A percentile compares a stretch with the other conserved stretches of the same genome.
Evolutionary conservation across 495 filamentous ascomycete genomes (phyloP).

Genomic region (Tuber borchii): DNA sequence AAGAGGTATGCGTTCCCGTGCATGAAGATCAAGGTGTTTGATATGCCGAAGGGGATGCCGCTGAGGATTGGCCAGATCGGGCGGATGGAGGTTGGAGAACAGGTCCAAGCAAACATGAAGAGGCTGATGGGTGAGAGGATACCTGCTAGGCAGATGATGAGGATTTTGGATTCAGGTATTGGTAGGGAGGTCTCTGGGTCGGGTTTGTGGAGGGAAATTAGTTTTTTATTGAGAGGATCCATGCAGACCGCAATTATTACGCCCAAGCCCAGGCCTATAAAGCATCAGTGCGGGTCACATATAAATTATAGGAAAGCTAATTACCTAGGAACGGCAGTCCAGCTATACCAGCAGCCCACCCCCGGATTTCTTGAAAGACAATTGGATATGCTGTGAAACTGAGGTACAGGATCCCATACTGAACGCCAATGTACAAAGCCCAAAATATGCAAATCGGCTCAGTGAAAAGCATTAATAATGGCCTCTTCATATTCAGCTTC

Average conservation of each 20-base stretch:
- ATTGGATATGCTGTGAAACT: conserved; percentile 80
- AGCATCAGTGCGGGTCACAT: neutral
- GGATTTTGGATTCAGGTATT: conserved; percentile 64
- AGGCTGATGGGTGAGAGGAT: conserved; percentile 63
- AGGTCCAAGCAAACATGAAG: conserved; percentile 73
- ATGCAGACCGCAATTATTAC: conserved; percentile 56
- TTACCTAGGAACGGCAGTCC: conserved; percentile 69
- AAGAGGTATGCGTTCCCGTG: conserved; percentile 72
- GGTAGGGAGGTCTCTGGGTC: conserved; percentile 62
- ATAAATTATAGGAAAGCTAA: neutral
- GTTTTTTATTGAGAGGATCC: conserved; percentile 62
- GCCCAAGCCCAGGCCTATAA: conserved; percentile 56
- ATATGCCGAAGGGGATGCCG: conserved; percentile 68
- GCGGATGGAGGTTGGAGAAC: conserved; percentile 60
- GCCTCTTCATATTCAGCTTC: conserved; percentile 65
- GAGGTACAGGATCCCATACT: conserved; percentile 68
- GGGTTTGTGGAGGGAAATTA: conserved; percentile 60
- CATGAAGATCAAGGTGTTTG: conserved; percentile 69
- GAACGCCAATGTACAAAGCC: conserved; percentile 59
- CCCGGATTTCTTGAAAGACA: conserved; percentile 62
- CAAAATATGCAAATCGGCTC: conserved; percentile 75
- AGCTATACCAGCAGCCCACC: conserved; percentile 63
- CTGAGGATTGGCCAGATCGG: conserved; percentile 65
- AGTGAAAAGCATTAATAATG: conserved; percentile 68
- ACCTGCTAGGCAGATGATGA: conserved; percentile 62